These are phyloP conservation scores for Aspergillus hiratsukae DNA, from an alignment of 2,329 filamentous ascomycete genomes.

Conservation along the genomic window DNA sequence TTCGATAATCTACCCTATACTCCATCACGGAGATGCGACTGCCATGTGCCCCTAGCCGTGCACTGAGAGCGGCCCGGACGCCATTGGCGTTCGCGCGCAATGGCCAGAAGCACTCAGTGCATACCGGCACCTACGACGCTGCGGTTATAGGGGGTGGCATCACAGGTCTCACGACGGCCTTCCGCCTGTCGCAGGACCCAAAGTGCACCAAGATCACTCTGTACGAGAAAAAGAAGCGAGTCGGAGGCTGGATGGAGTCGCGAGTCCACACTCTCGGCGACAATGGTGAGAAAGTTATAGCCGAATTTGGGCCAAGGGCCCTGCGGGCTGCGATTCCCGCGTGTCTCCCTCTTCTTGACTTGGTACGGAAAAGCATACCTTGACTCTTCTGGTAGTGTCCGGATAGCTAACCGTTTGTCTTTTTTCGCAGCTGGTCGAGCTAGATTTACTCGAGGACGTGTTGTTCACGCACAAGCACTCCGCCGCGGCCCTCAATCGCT, in stretches of 20 bases:
- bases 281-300: conserved; percentile 59
- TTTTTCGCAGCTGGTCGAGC: conserved; percentile 49
- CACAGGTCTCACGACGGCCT: conserved; percentile 73
- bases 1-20: background rate
- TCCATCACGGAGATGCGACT: conserved; percentile 24
- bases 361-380: conserved; percentile 51
- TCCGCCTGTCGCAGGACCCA: conserved; percentile 68
- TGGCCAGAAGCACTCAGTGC: conserved; percentile 18
- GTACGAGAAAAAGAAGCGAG: conserved; percentile 65
- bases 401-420: background rate
- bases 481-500: conserved; percentile 61
- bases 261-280: conserved; percentile 50
- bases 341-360: conserved; percentile 62
- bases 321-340: conserved; percentile 56
- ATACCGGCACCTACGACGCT: conserved; percentile 40
- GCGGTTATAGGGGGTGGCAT: conserved; percentile 78
- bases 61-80: conserved; percentile 15
- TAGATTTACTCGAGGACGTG: conserved; percentile 55
- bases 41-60: conserved; percentile 19
- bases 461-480: conserved; percentile 49
- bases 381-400: conserved; percentile 6
- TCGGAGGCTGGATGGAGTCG: conserved; percentile 83
- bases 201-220: conserved; percentile 69
- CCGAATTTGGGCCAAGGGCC: conserved; percentile 81
- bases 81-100: conserved; percentile 14